Conservation (phyloP, 768 basidiomycete species). For the Paxillus ammoniavirescens region DNA sequence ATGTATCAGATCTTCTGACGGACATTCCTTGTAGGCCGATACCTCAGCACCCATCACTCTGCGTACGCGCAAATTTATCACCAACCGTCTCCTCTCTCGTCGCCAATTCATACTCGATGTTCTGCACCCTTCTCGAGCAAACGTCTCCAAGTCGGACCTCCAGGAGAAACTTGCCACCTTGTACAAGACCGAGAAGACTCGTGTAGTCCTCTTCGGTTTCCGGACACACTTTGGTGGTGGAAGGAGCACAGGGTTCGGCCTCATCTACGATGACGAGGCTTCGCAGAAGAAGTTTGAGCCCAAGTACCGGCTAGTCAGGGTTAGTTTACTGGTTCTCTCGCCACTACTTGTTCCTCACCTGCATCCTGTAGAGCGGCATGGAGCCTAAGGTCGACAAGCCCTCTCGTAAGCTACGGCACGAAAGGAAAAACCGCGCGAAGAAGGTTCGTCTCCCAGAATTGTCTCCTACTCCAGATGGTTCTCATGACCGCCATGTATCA, state of each 20-base stretch:
- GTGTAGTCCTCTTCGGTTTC: slow-evolving; percentile 93
- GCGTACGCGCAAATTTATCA: slow-evolving; percentile 98
- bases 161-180: slow-evolving; percentile 87
- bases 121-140: slow-evolving; percentile 93
- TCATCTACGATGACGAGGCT: slow-evolving; percentile 96
- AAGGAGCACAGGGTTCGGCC: slow-evolving; percentile 91
- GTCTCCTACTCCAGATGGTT: not conserved
- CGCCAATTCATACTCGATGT: slow-evolving; percentile 96
- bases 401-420: slow-evolving; percentile 97
- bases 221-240: slow-evolving; percentile 98
- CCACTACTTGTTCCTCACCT: slow-evolving; percentile 3
- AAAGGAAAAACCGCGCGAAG: slow-evolving; percentile 99
- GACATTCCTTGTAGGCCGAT: slow-evolving; percentile 56
- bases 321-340: slow-evolving; percentile 40
- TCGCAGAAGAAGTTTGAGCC: slow-evolving; percentile 98
- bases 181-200: slow-evolving; percentile 91
- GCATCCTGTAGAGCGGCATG: slow-evolving; percentile 56
- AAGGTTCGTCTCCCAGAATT: slow-evolving; percentile 58
- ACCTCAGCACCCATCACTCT: slow-evolving; percentile 85
- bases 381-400: slow-evolving; percentile 80
- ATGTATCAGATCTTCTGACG: slow-evolving; percentile 23
- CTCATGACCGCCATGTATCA: slow-evolving; percentile 34
- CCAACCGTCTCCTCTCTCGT: slow-evolving; percentile 94
- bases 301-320: slow-evolving; percentile 90
- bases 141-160: slow-evolving; percentile 90